Conservation (phyloP, 139 green algal genomes). For the Closterium sp. region DNA sequence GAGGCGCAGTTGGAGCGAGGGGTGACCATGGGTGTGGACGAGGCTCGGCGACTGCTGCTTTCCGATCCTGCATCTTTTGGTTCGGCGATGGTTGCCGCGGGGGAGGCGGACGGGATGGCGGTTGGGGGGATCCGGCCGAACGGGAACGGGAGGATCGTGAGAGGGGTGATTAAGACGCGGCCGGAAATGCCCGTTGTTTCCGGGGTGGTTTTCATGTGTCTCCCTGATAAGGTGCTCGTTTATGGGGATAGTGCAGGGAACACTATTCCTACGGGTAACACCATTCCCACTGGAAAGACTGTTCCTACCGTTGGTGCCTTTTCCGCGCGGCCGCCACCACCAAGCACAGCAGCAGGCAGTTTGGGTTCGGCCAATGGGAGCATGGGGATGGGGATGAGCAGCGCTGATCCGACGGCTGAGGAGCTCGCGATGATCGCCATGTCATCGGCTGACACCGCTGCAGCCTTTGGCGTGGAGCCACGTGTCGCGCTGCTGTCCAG, state of each 20-base stretch:
- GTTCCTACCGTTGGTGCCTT: no score
- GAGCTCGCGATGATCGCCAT: constrained; percentile 80
- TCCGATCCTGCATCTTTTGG: not conserved
- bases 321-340: no score
- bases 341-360: no score
- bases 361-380: not conserved
- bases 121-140: not conserved
- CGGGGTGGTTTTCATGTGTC: constrained; percentile 90
- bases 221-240: constrained; percentile 69
- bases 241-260: constrained; percentile 65
- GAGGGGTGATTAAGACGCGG: constrained; percentile 29
- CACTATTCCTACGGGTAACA: not conserved
- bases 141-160: not conserved
- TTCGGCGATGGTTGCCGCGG: not conserved
- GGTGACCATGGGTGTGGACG: not conserved
- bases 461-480: constrained; percentile 80
- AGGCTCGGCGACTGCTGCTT: not conserved
- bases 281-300: no score
- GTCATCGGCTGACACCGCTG: constrained; percentile 73
- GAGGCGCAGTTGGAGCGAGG: not conserved
- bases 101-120: not conserved
- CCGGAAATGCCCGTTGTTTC: constrained; percentile 61
- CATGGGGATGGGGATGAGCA: constrained; percentile 49
- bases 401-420: constrained; percentile 67
- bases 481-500: constrained; percentile 82